Evolutionary conservation across 768 basidiomycete species (phyloP), one percentile per base, ranked within the genome.

Genomic region (Roridomyces roridus): DNA sequence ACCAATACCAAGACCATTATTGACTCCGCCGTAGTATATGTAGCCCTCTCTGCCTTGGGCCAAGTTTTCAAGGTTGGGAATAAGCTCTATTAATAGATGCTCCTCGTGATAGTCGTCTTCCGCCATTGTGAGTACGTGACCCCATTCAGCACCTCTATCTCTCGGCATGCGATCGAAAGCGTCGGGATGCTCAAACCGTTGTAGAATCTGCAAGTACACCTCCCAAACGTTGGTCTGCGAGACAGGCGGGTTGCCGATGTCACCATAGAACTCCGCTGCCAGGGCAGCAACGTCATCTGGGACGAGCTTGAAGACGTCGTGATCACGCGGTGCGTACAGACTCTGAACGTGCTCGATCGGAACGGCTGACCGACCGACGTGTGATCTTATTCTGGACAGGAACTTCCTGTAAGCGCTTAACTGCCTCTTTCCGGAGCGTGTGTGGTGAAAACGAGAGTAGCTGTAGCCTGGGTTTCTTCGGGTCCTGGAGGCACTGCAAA

Each of bases 291-390:
- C 64, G 21, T 55, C 31, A 18, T 28, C 15, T 4, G 65, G 65
- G 8, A 57, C 58, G 11, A 67, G 57, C 29, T 55, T 47, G 36
- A 67, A 67, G 14, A 67, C 62, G 10, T 55, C 57, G 44, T 63
- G 44, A 47, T 63, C 50, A 1, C 24, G 51, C 14, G 66, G 64
- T 15, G 66, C 64, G 31, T 46, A 65, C 46, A 51, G 26, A 25
- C 42, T 20, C 47, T 63, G 44, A 18, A 62, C 36, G 46, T 63
- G 46, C 24, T 62, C 43, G 24, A 68, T 44, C n/a, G n/a, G n/a
- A n/a, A n/a, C n/a, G n/a, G n/a, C n/a, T n/a, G n/a, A n/a, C n/a
- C n/a, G n/a, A n/a, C n/a, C n/a, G n/a, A n/a, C n/a, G n/a, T n/a
- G n/a, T n/a, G n/a, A n/a, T n/a, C n/a, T n/a, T n/a, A n/a, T n/a